phyloP scores from a whole-genome alignment of 495 filamentous ascomycete genomes.

The Podospora bellae-mahoneyi region DNA sequence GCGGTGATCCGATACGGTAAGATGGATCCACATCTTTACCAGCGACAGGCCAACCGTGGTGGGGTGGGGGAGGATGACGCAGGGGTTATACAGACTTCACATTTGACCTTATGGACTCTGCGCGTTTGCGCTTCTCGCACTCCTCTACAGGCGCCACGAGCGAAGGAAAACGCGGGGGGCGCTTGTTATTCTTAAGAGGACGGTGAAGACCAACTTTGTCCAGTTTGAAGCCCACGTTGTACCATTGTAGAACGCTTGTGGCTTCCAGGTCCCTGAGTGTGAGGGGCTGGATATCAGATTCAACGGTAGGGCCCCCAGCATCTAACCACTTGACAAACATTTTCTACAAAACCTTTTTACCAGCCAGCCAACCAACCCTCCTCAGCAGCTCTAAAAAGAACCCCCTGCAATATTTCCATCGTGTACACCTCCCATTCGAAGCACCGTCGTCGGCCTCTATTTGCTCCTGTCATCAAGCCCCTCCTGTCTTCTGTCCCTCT shows the following conservation, averaged over 20 bases:
- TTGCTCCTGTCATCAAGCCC: neutral
- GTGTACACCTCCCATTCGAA: neutral
- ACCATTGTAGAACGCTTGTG: no score
- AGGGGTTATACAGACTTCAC: neutral
- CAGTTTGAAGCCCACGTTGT: no score
- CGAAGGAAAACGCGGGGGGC: neutral
- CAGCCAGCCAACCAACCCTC: no score
- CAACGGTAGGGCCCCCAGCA: no score
- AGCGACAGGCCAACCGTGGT: neutral
- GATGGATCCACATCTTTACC: neutral
- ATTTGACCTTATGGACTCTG: neutral
- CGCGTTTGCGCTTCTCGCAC: neutral
- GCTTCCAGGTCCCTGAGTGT: neutral
- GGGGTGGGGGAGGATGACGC: neutral
- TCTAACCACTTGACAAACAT: no score
- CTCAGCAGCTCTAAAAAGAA: no score
- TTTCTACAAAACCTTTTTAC: no score
- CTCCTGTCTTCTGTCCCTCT: neutral
- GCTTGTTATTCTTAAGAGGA: no score
- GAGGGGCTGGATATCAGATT: no score
- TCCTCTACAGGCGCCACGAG: no score
- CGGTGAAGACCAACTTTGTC: no score
- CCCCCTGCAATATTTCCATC: neutral
- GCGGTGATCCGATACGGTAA: neutral
- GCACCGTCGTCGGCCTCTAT: neutral